Evolutionary conservation across 2,329 filamentous ascomycete species (phyloP).

Genomic region (Huntiella omanensis): DNA sequence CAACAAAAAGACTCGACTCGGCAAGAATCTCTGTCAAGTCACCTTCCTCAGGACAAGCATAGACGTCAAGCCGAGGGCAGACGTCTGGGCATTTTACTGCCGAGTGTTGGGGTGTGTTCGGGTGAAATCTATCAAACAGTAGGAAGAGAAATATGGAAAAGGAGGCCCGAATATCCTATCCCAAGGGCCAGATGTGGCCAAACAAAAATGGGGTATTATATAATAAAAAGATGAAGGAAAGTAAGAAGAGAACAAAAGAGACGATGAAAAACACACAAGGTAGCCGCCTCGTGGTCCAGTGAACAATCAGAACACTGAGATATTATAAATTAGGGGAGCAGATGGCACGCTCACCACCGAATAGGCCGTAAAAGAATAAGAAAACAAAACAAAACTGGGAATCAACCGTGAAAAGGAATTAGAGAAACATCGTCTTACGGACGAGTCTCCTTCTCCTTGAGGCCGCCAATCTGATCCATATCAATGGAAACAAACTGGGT

Average conservation of each 20-base stretch:
- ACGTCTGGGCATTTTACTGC: too few relatives aligned
- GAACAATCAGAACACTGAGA: not conserved
- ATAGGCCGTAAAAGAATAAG: slow-evolving; percentile 1
- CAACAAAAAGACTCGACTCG: too few relatives aligned
- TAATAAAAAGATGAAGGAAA: slow-evolving; percentile 4
- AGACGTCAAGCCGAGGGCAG: too few relatives aligned
- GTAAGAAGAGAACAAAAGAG: slow-evolving; percentile 9
- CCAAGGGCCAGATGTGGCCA: too few relatives aligned
- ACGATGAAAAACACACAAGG: not conserved
- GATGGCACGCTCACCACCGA: not conserved
- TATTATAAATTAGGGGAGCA: not conserved
- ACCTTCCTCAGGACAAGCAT: too few relatives aligned
- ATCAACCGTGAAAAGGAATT: slow-evolving; percentile 1
- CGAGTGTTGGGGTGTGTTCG: too few relatives aligned
- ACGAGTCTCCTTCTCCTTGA: slow-evolving; percentile 65
- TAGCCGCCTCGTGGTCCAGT: too few relatives aligned
- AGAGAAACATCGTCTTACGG: slow-evolving; percentile 12
- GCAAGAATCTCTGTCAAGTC: too few relatives aligned
- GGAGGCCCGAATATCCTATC: too few relatives aligned
- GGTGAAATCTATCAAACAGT: too few relatives aligned
- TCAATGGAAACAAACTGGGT: slow-evolving; percentile 83
- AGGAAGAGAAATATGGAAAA: too few relatives aligned
- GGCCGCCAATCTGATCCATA: slow-evolving; percentile 79
- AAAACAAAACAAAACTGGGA: slow-evolving; percentile 1
- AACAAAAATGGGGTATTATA: slow-evolving; percentile 7